These are phyloP conservation scores for Ascocoryne sarcoides DNA, from an alignment of 2,329 filamentous ascomycete genomes.

Conservation along the genomic window DNA sequence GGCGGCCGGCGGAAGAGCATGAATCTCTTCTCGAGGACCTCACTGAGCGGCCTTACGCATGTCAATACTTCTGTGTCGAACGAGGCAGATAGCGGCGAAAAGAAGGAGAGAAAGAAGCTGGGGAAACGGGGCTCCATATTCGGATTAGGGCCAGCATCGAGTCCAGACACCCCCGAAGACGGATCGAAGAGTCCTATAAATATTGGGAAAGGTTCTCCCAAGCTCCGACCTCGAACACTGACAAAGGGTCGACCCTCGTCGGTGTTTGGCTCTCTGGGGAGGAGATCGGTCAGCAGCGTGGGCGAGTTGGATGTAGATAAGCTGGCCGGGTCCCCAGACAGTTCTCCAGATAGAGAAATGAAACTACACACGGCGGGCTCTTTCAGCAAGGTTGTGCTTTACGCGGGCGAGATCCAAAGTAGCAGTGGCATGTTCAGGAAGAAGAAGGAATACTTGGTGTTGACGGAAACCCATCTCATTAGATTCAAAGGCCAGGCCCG, in stretches of 20 bases:
- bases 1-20: conserved; percentile 24
- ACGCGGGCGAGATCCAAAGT: conserved; percentile 63
- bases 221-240: conserved; percentile 21
- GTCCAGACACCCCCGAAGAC: conserved; percentile 14
- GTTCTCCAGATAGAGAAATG: conserved; percentile 16
- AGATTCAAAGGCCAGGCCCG: conserved; percentile 60
- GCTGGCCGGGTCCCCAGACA: conserved; percentile 18
- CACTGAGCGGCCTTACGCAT: conserved; percentile 17
- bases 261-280: conserved; percentile 28
- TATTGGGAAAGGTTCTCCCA: conserved; percentile 18
- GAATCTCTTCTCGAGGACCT: conserved; percentile 22
- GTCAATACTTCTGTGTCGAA: conserved; percentile 16
- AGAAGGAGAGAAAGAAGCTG: conserved; percentile 24
- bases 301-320: conserved; percentile 21
- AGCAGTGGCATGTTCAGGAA: conserved; percentile 62
- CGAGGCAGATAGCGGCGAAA: conserved; percentile 13
- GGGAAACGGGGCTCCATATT: conserved; percentile 24
- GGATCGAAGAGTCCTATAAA: conserved; percentile 16
- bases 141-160: conserved; percentile 16
- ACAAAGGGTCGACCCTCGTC: conserved; percentile 27
- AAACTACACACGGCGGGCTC: conserved; percentile 8
- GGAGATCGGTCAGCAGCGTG: conserved; percentile 22
- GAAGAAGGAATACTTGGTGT: conserved; percentile 62
- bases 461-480: conserved; percentile 60
- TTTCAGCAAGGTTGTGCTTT: conserved; percentile 39